Evolutionary conservation across 306 rosid genomes (phyloP).

Genomic region (Alnus rubra): DNA sequence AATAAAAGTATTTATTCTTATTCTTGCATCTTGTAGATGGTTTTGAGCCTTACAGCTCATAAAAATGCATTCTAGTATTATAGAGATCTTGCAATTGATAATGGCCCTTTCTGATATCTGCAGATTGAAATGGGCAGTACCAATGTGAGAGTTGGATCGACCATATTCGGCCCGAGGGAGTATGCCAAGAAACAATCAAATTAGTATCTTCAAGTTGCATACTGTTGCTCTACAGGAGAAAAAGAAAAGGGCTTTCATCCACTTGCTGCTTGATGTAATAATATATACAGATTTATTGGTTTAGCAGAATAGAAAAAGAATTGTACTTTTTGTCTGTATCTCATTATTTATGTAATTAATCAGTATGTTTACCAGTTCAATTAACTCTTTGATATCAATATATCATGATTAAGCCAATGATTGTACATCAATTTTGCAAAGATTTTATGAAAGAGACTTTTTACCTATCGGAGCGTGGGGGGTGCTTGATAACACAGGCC

Average conservation of each 20-base stretch:
- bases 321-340: not conserved
- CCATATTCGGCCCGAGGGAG: constrained; percentile 54
- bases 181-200: constrained; percentile 44
- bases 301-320: not conserved
- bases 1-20: not conserved
- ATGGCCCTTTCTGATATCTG: constrained; percentile 18
- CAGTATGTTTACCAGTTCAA: not conserved
- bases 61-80: not conserved
- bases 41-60: not conserved
- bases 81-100: not conserved
- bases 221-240: not conserved
- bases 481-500: no score
- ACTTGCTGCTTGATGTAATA: not conserved
- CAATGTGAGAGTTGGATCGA: constrained; percentile 55
- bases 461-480: no score
- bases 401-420: not conserved
- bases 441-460: not conserved
- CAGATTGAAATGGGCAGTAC: constrained; percentile 63
- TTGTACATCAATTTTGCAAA: not conserved
- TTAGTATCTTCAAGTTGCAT: not conserved
- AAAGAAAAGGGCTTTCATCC: not conserved
- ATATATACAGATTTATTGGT: not conserved
- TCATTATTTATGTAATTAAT: not conserved
- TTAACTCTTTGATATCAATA: not conserved
- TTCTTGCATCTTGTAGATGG: not conserved